These are phyloP conservation scores for Rhamnella rubrinervis DNA, from an alignment of 331 rosid species.

Conservation along the genomic window DNA sequence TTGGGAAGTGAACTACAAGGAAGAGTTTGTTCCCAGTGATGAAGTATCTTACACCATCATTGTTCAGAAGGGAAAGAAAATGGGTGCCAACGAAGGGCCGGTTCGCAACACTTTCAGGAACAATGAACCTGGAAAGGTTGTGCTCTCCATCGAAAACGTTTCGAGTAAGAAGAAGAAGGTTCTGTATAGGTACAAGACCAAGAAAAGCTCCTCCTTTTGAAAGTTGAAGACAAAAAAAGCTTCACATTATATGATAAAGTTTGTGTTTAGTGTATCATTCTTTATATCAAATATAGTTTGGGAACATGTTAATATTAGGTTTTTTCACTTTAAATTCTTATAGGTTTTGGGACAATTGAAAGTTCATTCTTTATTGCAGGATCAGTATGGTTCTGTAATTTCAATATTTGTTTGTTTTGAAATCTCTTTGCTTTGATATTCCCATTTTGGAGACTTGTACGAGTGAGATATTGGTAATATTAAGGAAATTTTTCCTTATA, in stretches of 20 bases:
- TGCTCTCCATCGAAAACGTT: slow-evolving; percentile 59
- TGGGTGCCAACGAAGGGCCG: slow-evolving; percentile 57
- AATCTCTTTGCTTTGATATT: too few relatives aligned
- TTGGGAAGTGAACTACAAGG: slow-evolving; percentile 89
- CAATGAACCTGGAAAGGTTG: slow-evolving; percentile 71
- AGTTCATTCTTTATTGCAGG: too few relatives aligned
- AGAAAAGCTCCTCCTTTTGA: slow-evolving; percentile 33
- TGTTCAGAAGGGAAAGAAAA: slow-evolving; percentile 73
- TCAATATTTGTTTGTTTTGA: neutral
- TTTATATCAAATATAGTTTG: too few relatives aligned
- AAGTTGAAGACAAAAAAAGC: neutral
- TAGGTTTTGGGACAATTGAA: too few relatives aligned
- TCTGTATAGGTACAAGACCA: slow-evolving; percentile 68
- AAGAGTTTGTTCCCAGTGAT: slow-evolving; percentile 71
- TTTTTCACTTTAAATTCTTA: too few relatives aligned
- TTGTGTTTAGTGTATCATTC: too few relatives aligned
- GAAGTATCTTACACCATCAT: slow-evolving; percentile 82
- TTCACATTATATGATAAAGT: too few relatives aligned
- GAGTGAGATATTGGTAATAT: too few relatives aligned
- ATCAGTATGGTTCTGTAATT: too few relatives aligned
- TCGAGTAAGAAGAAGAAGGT: slow-evolving; percentile 70
- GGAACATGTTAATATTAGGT: too few relatives aligned
- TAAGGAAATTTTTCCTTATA: too few relatives aligned
- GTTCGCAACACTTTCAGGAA: slow-evolving; percentile 63
- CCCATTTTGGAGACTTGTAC: too few relatives aligned